A percentile compares a stretch with the other conserved stretches of the same genome.
These are phyloP conservation scores for Cladorrhinum sp. DNA, from an alignment of 2,329 filamentous ascomycete genomes.

Conservation along the genomic window DNA sequence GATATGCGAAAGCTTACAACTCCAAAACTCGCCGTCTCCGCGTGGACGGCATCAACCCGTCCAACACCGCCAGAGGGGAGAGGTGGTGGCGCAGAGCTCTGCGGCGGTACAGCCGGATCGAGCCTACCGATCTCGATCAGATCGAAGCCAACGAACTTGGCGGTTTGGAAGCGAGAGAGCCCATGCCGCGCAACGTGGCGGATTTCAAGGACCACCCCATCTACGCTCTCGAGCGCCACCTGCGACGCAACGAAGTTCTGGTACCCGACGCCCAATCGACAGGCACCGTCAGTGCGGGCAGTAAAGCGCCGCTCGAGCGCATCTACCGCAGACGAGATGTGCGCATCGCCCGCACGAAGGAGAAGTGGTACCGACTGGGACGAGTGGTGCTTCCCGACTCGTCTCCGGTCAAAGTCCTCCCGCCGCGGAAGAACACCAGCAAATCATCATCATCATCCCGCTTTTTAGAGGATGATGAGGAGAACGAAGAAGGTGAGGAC, in stretches of 20 bases:
- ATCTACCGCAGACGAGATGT: constrained; percentile 84
- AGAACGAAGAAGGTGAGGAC: constrained; percentile 42
- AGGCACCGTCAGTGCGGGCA: constrained; percentile 72
- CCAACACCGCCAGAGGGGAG: background rate
- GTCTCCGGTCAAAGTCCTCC: constrained; percentile 75
- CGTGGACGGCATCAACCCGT: constrained; percentile 54
- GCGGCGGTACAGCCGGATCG: constrained; percentile 42
- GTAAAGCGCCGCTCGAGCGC: constrained; percentile 62
- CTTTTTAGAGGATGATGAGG: constrained; percentile 31
- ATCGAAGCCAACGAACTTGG: constrained; percentile 77
- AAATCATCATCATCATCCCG: too few relatives aligned
- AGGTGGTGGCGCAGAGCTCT: constrained; percentile 23
- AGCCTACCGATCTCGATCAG: constrained; percentile 66
- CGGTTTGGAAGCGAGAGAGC: constrained; percentile 69
- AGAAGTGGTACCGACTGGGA: constrained; percentile 89
- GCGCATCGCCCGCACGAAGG: constrained; percentile 69
- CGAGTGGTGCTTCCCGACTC: constrained; percentile 74
- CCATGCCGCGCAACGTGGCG: constrained; percentile 79
- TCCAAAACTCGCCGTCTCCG: constrained; percentile 81
- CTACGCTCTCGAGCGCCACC: constrained; percentile 80
- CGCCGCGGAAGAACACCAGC: constrained; percentile 38
- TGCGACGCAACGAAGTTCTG: constrained; percentile 80
- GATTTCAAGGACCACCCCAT: constrained; percentile 86
- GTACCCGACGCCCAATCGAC: constrained; percentile 65
- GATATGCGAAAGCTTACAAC: constrained; percentile 85